These are phyloP conservation scores for Fistulinella cinereoalba DNA, from an alignment of 1,284 basidiomycete species.

Conservation along the genomic window DNA sequence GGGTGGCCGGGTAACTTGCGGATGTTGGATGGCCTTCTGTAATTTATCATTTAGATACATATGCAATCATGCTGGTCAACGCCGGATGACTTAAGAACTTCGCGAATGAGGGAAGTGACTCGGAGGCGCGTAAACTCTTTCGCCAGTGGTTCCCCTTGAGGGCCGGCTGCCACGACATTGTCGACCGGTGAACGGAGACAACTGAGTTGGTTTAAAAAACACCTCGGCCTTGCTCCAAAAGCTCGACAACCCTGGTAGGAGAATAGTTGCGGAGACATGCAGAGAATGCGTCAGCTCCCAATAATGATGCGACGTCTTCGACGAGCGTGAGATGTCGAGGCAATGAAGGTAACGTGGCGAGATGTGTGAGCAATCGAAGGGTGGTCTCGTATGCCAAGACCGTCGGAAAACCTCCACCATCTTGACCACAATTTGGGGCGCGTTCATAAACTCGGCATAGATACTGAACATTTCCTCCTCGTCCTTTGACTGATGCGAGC, in stretches of 20 bases:
- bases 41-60: not conserved
- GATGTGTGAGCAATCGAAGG: constrained; percentile 4
- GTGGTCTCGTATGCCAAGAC: constrained; percentile 4
- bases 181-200: not conserved
- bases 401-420: not conserved
- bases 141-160: not conserved
- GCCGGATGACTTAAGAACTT: not conserved
- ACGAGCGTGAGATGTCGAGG: too few relatives aligned
- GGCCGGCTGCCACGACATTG: not conserved
- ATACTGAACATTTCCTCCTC: constrained; percentile 1
- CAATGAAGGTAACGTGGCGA: not conserved
- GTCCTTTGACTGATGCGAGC: not conserved
- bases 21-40: not conserved
- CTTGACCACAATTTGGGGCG: not conserved
- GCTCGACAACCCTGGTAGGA: not conserved
- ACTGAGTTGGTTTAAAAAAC: not conserved
- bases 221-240: not conserved
- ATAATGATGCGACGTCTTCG: constrained; percentile 1
- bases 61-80: not conserved
- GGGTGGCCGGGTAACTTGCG: constrained; percentile 11
- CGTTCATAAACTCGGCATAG: constrained; percentile 13
- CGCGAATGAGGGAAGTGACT: not conserved
- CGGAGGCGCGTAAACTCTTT: not conserved
- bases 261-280: not conserved
- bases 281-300: not conserved